phyloP scores from a whole-genome alignment of 2,329 filamentous ascomycete genomes.

The Monilinia fructicola region DNA sequence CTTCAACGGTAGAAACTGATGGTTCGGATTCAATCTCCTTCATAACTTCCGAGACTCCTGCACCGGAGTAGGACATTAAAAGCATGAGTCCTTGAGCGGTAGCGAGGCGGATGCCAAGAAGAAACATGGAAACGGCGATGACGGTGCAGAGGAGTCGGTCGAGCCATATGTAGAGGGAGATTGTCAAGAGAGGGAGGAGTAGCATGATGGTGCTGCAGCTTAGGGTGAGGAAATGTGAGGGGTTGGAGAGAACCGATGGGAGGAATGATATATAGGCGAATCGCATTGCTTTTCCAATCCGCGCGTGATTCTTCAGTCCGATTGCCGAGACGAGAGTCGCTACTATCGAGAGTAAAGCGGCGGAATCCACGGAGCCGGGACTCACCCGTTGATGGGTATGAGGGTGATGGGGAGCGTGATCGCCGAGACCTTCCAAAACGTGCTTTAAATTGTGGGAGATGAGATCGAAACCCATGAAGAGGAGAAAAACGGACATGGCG shows the following conservation, averaged over 20 bases:
- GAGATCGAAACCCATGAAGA: conserved; percentile 97
- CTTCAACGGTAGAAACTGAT: conserved; percentile 73
- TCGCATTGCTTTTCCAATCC: conserved; percentile 89
- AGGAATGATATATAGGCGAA: conserved; percentile 79
- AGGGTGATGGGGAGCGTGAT: conserved; percentile 71
- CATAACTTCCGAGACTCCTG: conserved; percentile 59
- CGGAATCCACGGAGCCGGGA: conserved; percentile 75
- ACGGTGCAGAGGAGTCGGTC: conserved; percentile 78
- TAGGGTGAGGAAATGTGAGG: conserved; percentile 90
- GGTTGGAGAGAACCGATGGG: conserved; percentile 87
- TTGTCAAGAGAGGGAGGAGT: conserved; percentile 75
- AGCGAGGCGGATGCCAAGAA: conserved; percentile 78
- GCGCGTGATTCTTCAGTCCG: conserved; percentile 82
- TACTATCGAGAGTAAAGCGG: conserved; percentile 76
- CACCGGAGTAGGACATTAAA: conserved; percentile 75
- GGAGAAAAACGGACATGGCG: conserved; percentile 89
- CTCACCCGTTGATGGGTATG: conserved; percentile 67
- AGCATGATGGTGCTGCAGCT: conserved; percentile 81
- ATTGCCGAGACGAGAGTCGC: conserved; percentile 86
- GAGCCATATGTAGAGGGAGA: conserved; percentile 78
- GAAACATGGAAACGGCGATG: conserved; percentile 86
- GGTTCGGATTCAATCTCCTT: conserved; percentile 81
- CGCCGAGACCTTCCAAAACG: conserved; percentile 70
- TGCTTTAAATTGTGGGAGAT: conserved; percentile 93
- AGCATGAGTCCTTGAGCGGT: conserved; percentile 89